Conservation (phyloP, 2,329 filamentous ascomycete species). For the Aureobasidium sp. region DNA sequence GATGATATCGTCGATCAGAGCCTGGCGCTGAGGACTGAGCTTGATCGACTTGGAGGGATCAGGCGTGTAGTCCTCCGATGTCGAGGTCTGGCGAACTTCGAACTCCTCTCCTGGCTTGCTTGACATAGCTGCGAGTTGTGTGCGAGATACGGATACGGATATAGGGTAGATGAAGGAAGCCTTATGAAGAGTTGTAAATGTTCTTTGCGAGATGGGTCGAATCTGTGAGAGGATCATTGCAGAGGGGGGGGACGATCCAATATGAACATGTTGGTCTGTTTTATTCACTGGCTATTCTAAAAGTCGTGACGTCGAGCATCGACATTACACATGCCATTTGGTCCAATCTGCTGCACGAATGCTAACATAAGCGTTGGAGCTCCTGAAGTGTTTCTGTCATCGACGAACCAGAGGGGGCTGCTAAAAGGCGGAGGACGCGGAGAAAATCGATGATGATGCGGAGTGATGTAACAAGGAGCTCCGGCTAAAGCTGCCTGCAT, state of each 20-base stretch:
- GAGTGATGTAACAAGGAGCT: neutral
- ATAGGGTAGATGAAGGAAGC: conserved; percentile 13
- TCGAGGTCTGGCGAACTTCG: conserved; percentile 44
- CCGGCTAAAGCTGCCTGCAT: neutral
- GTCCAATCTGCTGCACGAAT: neutral
- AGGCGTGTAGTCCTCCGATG: conserved; percentile 42
- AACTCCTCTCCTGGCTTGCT: conserved; percentile 42
- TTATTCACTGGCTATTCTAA: neutral
- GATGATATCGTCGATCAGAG: conserved; percentile 46
- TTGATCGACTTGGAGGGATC: conserved; percentile 42
- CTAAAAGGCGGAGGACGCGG: neutral
- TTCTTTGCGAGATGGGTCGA: neutral
- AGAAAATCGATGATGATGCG: neutral
- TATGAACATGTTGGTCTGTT: neutral
- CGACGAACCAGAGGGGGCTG: neutral
- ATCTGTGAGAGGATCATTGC: neutral
- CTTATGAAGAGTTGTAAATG: neutral
- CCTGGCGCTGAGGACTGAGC: conserved; percentile 39
- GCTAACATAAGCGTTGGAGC: neutral
- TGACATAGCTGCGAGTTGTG: conserved; percentile 17
- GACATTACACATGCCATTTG: neutral
- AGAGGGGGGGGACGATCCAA: neutral
- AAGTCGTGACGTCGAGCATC: neutral
- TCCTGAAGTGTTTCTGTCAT: neutral
- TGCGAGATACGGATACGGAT: neutral